phyloP scores from a whole-genome alignment of 495 filamentous ascomycete genomes.

The Penicillium macrosclerotiorum region DNA sequence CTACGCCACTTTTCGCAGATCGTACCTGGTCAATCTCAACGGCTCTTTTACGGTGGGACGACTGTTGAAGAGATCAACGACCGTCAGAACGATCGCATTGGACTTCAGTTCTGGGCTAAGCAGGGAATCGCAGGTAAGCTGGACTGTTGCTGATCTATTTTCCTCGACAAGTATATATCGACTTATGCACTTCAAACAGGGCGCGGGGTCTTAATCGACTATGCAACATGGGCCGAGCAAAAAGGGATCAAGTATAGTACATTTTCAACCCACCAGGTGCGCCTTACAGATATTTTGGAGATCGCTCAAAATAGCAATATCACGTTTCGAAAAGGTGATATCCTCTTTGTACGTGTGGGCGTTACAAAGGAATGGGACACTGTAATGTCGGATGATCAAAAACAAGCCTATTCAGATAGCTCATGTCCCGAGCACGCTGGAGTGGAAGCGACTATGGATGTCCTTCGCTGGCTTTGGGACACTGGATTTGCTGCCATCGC shows the following conservation, averaged over 20 bases:
- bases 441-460: slow-evolving; percentile 40
- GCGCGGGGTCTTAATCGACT: slow-evolving; percentile 56
- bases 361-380: slow-evolving; percentile 42
- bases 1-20: slow-evolving; percentile 52
- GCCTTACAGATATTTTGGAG: slow-evolving; percentile 37
- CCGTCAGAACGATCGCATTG: slow-evolving; percentile 49
- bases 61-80: slow-evolving; percentile 47
- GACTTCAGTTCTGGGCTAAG: slow-evolving; percentile 44
- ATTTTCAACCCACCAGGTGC: slow-evolving; percentile 40
- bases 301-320: slow-evolving; percentile 35
- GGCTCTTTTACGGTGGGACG: slow-evolving; percentile 52
- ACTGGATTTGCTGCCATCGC: slow-evolving; percentile 50
- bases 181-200: slow-evolving; percentile 23
- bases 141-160: not conserved
- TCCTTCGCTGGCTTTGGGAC: slow-evolving; percentile 48
- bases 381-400: slow-evolving; percentile 35
- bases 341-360: slow-evolving; percentile 53
- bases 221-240: slow-evolving; percentile 47
- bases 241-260: slow-evolving; percentile 35
- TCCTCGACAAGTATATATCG: not conserved
- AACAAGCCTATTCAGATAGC: slow-evolving; percentile 27
- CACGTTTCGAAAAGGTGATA: slow-evolving; percentile 47
- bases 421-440: slow-evolving; percentile 35
- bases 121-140: slow-evolving; percentile 45
- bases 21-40: slow-evolving; percentile 28